Evolutionary conservation across 805 yeast genomes (phyloP).

Genomic region (Cyberlindnera veronae): DNA sequence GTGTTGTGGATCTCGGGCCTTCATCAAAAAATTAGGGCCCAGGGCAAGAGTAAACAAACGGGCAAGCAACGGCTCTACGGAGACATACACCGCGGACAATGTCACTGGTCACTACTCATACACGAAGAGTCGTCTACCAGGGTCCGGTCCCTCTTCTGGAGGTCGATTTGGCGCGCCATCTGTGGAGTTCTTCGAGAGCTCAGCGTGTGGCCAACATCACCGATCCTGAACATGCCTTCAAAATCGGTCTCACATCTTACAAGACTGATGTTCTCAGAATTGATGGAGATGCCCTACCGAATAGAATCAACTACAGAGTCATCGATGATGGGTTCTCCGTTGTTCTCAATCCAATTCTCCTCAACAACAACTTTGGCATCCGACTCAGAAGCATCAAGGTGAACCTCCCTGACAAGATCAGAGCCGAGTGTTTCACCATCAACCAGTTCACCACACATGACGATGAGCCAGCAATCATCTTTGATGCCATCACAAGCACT

Average conservation of each 20-base stretch:
- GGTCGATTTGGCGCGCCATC: conserved; percentile 24
- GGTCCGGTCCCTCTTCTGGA: conserved; percentile 8
- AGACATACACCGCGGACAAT: too few relatives aligned
- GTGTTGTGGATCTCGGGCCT: conserved; percentile 3
- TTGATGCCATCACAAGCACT: conserved; percentile 51
- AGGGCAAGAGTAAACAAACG: conserved; percentile 8
- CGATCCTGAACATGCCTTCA: conserved; percentile 25
- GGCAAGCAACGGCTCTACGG: too few relatives aligned
- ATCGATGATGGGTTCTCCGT: conserved; percentile 19
- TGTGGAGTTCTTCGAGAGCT: conserved; percentile 20
- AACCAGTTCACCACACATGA: conserved; percentile 30
- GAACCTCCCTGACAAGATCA: conserved; percentile 36
- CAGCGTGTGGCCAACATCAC: background rate
- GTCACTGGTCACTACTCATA: conserved; percentile 14
- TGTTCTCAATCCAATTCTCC: conserved; percentile 20
- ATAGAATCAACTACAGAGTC: conserved; percentile 27
- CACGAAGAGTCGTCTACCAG: conserved; percentile 8
- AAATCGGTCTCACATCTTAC: conserved; percentile 13
- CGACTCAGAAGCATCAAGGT: conserved; percentile 27
- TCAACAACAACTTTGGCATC: conserved; percentile 24
- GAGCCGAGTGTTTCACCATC: conserved; percentile 36
- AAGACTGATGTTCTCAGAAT: conserved; percentile 28
- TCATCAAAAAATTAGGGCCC: conserved; percentile 3
- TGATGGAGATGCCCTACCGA: conserved; percentile 34
- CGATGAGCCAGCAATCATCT: conserved; percentile 30